Evolutionary conservation across 257 asterid species (phyloP).

Genomic region (Gynochthodes officinalis): DNA sequence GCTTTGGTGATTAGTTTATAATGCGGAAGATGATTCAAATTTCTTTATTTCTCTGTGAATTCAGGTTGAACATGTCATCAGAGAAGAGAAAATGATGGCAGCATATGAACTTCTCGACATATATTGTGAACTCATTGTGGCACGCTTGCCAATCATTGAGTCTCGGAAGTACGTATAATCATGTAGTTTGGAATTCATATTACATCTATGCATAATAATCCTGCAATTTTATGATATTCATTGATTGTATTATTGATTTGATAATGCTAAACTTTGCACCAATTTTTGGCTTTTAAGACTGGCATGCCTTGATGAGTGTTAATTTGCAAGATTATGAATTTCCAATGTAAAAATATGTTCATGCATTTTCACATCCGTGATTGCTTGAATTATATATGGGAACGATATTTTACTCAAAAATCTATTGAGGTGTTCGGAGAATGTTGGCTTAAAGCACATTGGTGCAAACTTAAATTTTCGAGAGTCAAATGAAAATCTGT

Average conservation of each 20-base stretch:
- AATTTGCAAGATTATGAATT: not conserved
- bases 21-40: slow-evolving; percentile 4
- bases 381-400: not conserved
- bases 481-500: not conserved
- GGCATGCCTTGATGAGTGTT: not conserved
- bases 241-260: not conserved
- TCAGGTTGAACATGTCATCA: slow-evolving; percentile 94
- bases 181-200: slow-evolving; percentile 1
- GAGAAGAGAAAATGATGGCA: slow-evolving; percentile 95
- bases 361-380: not conserved
- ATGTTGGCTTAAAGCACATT: not conserved
- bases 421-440: not conserved
- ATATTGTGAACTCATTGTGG: slow-evolving; percentile 79
- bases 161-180: slow-evolving; percentile 71
- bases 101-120: slow-evolving; percentile 89
- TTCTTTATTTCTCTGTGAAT: slow-evolving; percentile 16
- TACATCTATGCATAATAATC: not conserved
- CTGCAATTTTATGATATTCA: not conserved
- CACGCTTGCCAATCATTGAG: slow-evolving; percentile 83
- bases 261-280: not conserved
- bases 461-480: not conserved
- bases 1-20: slow-evolving; percentile 4
- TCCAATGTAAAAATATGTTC: not conserved
- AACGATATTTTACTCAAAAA: not conserved
- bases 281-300: not conserved